phyloP scores from a whole-genome alignment of 768 basidiomycete genomes.

The Panaeolus cyanescens region DNA sequence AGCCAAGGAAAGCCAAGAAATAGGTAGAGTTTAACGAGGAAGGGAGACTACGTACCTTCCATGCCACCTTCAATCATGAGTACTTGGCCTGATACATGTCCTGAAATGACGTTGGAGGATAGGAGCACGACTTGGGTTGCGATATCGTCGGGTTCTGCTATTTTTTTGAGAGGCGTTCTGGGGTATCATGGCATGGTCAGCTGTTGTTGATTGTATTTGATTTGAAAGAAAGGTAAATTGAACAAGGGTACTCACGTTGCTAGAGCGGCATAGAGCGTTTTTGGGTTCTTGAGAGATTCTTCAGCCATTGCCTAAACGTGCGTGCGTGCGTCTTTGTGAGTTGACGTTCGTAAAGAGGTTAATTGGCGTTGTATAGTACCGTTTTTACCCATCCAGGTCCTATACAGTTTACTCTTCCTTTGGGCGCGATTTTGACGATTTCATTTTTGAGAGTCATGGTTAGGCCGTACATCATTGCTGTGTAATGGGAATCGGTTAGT shows the following conservation, averaged over 20 bases:
- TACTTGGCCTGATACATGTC: conserved; percentile 71
- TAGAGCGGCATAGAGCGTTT: conserved; percentile 55
- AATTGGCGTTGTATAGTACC: too few relatives aligned
- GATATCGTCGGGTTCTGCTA: conserved; percentile 62
- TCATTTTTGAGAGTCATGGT: conserved; percentile 75
- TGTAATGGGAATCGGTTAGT: not conserved
- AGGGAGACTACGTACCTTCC: conserved; percentile 54
- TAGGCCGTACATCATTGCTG: conserved; percentile 75
- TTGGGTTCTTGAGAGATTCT: conserved; percentile 54
- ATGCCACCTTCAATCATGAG: conserved; percentile 77
- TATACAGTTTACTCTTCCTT: conserved; percentile 69
- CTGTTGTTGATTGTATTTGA: too few relatives aligned
- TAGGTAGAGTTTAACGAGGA: too few relatives aligned
- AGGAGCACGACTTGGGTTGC: conserved; percentile 66
- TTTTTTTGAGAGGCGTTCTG: conserved; percentile 72
- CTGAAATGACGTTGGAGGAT: conserved; percentile 61
- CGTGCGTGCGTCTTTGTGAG: not conserved
- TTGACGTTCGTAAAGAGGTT: not conserved
- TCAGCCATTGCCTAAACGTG: conserved; percentile 51
- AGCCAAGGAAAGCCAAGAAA: not conserved
- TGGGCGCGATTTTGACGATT: conserved; percentile 74
- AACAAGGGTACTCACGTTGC: conserved; percentile 55
- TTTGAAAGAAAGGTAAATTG: too few relatives aligned
- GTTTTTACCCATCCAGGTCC: conserved; percentile 73
- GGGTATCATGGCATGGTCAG: too few relatives aligned